These are phyloP conservation scores for Botryotinia calthae DNA, from an alignment of 2,329 filamentous ascomycete species.

Conservation along the genomic window DNA sequence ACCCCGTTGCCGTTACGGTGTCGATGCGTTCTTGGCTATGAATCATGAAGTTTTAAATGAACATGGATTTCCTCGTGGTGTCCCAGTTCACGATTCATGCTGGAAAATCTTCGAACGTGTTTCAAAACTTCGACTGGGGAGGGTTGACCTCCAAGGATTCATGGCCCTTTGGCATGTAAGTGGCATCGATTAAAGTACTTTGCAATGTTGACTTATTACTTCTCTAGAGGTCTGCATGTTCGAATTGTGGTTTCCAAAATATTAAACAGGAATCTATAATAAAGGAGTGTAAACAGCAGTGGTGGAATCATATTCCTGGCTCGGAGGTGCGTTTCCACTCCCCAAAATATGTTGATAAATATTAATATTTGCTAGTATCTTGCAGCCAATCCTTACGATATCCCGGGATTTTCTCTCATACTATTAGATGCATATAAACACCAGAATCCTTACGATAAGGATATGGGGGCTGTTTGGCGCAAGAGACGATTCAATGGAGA, in stretches of 20 bases:
- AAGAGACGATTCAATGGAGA: not conserved
- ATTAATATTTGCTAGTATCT: slow-evolving; percentile 15
- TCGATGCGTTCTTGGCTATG: not conserved
- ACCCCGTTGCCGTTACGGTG: slow-evolving; percentile 5
- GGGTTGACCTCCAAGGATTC: slow-evolving; percentile 24
- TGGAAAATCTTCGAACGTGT: slow-evolving; percentile 26
- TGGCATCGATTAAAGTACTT: not conserved
- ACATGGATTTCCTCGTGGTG: not conserved
- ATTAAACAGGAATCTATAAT: slow-evolving; percentile 19
- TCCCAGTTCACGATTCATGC: slow-evolving; percentile 24
- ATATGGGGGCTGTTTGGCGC: not conserved
- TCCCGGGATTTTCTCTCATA: slow-evolving; percentile 19
- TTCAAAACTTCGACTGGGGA: slow-evolving; percentile 21
- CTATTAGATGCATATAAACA: not conserved
- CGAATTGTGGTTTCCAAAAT: slow-evolving; percentile 21
- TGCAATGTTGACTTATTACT: not conserved
- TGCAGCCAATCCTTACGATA: slow-evolving; percentile 22
- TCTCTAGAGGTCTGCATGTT: slow-evolving; percentile 18
- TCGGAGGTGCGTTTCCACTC: slow-evolving; percentile 11
- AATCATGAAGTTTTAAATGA: slow-evolving; percentile 2
- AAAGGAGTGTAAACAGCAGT: not conserved
- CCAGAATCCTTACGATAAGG: not conserved
- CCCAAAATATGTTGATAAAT: no score
- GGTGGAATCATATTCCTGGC: slow-evolving; percentile 21
- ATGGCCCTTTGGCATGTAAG: slow-evolving; percentile 22